A percentile compares a stretch with the other conserved stretches of the same genome.
These are phyloP conservation scores for Barbatosphaeria neglecta DNA, from an alignment of 495 filamentous ascomycete genomes.

Conservation along the genomic window DNA sequence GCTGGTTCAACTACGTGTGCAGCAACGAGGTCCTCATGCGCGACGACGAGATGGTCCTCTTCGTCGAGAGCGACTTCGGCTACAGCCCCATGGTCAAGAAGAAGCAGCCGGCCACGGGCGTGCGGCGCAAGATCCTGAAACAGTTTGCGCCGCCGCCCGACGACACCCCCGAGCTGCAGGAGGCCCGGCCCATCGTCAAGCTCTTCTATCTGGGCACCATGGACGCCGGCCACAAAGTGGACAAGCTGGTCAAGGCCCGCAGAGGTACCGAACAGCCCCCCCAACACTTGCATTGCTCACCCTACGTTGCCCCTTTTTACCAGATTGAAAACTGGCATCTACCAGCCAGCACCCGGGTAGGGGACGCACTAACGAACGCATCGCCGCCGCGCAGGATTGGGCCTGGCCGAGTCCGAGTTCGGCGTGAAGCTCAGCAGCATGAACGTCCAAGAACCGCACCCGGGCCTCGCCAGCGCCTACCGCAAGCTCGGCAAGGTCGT, in stretches of 20 bases:
- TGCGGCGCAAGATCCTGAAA: constrained; percentile 88
- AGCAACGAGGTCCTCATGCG: constrained; percentile 84
- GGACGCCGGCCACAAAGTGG: constrained; percentile 91
- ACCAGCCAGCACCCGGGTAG: too few relatives aligned
- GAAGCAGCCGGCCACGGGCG: constrained; percentile 95
- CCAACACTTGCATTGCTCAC: too few relatives aligned
- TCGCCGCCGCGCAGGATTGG: constrained; percentile 51
- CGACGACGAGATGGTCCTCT: constrained; percentile 93
- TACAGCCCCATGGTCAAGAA: constrained; percentile 91
- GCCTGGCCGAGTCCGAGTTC: constrained; percentile 85
- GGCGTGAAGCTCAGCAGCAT: constrained; percentile 79
- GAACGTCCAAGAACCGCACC: constrained; percentile 79
- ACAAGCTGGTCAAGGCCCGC: constrained; percentile 82
- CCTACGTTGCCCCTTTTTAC: neutral
- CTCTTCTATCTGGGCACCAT: constrained; percentile 91
- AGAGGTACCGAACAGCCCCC: too few relatives aligned
- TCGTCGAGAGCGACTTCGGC: constrained; percentile 96
- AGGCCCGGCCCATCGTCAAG: constrained; percentile 84
- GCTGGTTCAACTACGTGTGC: constrained; percentile 90
- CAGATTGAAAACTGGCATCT: too few relatives aligned
- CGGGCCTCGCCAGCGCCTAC: constrained; percentile 78
- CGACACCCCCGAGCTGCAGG: constrained; percentile 88
- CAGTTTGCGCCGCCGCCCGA: constrained; percentile 97
- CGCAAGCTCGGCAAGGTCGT: constrained; percentile 89
- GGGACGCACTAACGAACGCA: too few relatives aligned